Evolutionary conservation across 2,329 filamentous ascomycete genomes (phyloP).

Genomic region (Juglanconis oblonga): DNA sequence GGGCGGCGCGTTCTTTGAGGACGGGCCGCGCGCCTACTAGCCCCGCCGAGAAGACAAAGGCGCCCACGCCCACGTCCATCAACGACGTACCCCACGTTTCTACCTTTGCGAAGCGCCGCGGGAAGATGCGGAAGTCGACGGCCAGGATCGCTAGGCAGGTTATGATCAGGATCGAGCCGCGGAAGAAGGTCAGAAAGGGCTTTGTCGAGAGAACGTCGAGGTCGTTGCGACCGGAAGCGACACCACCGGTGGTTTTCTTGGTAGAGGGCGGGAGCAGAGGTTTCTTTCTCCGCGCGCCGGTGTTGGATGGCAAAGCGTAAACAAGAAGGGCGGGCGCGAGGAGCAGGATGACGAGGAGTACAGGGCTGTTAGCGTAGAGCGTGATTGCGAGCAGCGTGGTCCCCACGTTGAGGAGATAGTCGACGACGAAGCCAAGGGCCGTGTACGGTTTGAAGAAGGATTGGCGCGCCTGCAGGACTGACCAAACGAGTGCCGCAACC

Average conservation of each 20-base stretch:
- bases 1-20: constrained; percentile 62
- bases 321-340: constrained; percentile 67
- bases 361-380: constrained; percentile 71
- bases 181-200: constrained; percentile 89
- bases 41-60: constrained; percentile 93
- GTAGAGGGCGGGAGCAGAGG: constrained; percentile 44
- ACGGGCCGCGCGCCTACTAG: constrained; percentile 83
- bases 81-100: constrained; percentile 99
- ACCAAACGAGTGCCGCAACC: constrained; percentile 84
- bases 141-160: constrained; percentile 93
- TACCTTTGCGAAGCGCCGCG: constrained; percentile 91
- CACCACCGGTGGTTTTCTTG: constrained; percentile 28
- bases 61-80: constrained; percentile 97
- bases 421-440: constrained; percentile 64
- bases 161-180: constrained; percentile 84
- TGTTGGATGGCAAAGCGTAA: constrained; percentile 47
- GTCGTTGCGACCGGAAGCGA: constrained; percentile 15
- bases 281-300: constrained; percentile 45
- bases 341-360: constrained; percentile 73
- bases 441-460: constrained; percentile 79
- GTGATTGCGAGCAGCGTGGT: constrained; percentile 83
- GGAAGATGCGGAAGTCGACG: constrained; percentile 92
- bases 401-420: constrained; percentile 84
- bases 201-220: constrained; percentile 69
- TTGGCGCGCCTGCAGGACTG: constrained; percentile 78